These are phyloP conservation scores for Cyclocybe cylindracea DNA, from an alignment of 768 basidiomycete genomes.

Conservation along the genomic window DNA sequence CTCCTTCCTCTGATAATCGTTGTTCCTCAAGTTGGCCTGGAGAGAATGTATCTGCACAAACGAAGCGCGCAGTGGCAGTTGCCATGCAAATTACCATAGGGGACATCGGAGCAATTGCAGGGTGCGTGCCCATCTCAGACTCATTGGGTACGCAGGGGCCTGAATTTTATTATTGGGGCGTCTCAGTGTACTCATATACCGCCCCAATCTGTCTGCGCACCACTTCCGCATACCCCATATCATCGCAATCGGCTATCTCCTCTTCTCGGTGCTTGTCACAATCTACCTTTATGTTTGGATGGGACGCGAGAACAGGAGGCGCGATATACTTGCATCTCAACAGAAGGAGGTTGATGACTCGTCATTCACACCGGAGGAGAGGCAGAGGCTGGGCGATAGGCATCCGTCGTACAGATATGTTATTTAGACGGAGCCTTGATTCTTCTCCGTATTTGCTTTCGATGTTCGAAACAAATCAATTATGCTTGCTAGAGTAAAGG, in stretches of 20 bases:
- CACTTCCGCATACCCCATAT: conserved; percentile 56
- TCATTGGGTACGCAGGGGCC: neutral
- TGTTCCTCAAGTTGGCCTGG: conserved; percentile 48
- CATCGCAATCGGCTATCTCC: conserved; percentile 59
- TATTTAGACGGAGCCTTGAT: conserved; percentile 18
- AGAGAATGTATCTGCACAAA: conserved; percentile 71
- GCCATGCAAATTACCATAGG: conserved; percentile 68
- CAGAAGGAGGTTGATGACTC: conserved; percentile 20
- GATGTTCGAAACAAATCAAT: too few species aligned
- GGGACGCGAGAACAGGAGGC: conserved; percentile 48
- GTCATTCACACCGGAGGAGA: conserved; percentile 21
- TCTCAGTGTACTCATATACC: conserved; percentile 52
- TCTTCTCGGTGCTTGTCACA: conserved; percentile 46
- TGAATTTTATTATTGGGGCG: neutral
- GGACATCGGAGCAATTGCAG: conserved; percentile 60
- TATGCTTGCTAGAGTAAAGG: too few species aligned
- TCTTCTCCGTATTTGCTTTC: too few species aligned
- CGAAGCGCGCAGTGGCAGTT: conserved; percentile 61
- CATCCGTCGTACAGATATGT: conserved; percentile 42
- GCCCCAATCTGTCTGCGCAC: conserved; percentile 47
- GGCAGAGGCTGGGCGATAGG: conserved; percentile 37
- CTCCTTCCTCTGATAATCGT: neutral
- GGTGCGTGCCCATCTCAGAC: conserved; percentile 21
- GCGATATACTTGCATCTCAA: conserved; percentile 30
- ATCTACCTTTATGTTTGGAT: conserved; percentile 49